Evolutionary conservation across 202 grass and related monocot genomes (phyloP).

Genomic region (Panicum hallii): DNA sequence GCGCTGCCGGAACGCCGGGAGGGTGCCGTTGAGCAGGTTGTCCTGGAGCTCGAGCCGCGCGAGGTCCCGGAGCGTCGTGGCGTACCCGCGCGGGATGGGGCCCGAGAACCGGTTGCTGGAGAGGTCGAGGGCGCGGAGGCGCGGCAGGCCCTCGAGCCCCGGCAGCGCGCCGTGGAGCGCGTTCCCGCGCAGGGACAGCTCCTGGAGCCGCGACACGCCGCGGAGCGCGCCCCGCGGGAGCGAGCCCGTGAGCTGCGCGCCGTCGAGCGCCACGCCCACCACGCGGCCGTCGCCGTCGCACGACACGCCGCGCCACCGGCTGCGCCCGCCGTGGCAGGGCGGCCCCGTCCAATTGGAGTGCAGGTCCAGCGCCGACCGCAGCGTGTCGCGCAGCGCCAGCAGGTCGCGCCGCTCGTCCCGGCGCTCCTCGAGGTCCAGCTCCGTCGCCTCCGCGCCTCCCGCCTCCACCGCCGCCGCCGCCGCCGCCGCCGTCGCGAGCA

Average conservation of each 20-base stretch:
- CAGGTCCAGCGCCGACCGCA: conserved; percentile 66
- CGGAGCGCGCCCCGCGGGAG: conserved; percentile 50
- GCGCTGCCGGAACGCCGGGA: conserved; percentile 75
- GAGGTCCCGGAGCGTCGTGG: conserved; percentile 38
- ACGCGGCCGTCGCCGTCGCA: conserved; percentile 75
- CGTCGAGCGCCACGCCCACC: conserved; percentile 56
- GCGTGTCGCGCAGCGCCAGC: conserved; percentile 70
- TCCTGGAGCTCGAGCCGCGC: conserved; percentile 76
- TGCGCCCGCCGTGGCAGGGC: conserved; percentile 68
- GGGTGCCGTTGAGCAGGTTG: conserved; percentile 74
- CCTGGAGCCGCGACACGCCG: conserved; percentile 46
- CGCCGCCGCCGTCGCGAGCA: neutral
- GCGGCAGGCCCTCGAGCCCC: conserved; percentile 47
- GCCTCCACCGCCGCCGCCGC: neutral
- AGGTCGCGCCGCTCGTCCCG: conserved; percentile 68
- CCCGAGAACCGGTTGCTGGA: conserved; percentile 92
- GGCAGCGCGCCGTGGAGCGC: conserved; percentile 78
- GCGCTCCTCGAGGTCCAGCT: conserved; percentile 49
- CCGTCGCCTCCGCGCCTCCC: conserved; percentile 2
- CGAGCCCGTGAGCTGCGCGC: conserved; percentile 67
- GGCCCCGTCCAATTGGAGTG: conserved; percentile 96
- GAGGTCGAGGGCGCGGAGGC: conserved; percentile 69
- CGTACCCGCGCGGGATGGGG: conserved; percentile 58
- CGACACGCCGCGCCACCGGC: conserved; percentile 74
- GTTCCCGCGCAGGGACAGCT: conserved; percentile 72